phyloP scores from a whole-genome alignment of 192 early-diverging fungal species.

The Endogone sp. region DNA sequence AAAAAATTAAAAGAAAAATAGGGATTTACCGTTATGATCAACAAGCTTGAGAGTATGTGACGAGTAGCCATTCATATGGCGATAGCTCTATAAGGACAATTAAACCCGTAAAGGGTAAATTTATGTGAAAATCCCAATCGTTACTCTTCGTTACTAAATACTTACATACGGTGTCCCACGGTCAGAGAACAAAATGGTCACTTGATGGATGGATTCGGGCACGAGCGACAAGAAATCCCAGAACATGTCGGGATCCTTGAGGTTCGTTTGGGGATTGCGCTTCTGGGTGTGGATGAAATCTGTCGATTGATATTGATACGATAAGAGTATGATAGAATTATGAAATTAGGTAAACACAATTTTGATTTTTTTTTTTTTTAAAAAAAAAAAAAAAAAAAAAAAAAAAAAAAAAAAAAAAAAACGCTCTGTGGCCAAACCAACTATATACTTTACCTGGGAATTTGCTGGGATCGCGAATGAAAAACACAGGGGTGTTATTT shows the following conservation, averaged over 20 bases:
- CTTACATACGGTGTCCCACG: slow-evolving; percentile 48
- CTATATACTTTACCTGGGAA: slow-evolving; percentile 18
- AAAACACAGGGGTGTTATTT: slow-evolving; percentile 64
- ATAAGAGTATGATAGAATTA: no score
- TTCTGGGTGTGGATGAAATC: slow-evolving; percentile 62
- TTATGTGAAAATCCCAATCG: no score
- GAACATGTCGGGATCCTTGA: slow-evolving; percentile 45
- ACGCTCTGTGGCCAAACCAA: no score
- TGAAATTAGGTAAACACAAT: no score
- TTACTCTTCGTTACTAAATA: slow-evolving; percentile 32
- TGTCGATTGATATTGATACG: slow-evolving; percentile 21
- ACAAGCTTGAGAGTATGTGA: slow-evolving; percentile 49
- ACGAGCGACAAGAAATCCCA: slow-evolving; percentile 63
- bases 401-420: no score
- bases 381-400: no score
- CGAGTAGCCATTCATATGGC: slow-evolving; percentile 52
- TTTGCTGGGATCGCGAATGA: slow-evolving; percentile 51
- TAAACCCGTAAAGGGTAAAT: neutral
- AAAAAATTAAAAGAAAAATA: no score
- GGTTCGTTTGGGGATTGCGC: slow-evolving; percentile 55
- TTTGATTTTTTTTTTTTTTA: no score
- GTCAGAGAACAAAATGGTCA: slow-evolving; percentile 54
- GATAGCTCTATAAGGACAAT: neutral
- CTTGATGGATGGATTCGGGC: slow-evolving; percentile 61
- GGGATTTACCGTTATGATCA: slow-evolving; percentile 48